Conservation (phyloP, 2,329 filamentous ascomycete species). For the Penicillium digitatum region DNA sequence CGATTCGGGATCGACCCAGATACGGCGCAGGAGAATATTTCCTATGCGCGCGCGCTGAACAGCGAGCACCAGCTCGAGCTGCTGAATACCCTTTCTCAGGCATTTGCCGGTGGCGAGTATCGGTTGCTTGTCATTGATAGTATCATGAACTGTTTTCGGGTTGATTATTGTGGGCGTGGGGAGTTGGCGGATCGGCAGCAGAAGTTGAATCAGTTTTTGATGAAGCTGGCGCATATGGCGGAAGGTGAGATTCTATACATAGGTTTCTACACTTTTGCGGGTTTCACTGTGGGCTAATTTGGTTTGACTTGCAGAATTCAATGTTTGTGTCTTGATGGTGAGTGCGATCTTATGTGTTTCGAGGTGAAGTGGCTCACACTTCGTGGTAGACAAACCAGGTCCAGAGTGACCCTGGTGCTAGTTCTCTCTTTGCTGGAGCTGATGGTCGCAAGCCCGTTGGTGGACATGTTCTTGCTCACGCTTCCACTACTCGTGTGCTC, state of each 20-base stretch:
- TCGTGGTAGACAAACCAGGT: slow-evolving; percentile 62
- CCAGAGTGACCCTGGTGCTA: slow-evolving; percentile 66
- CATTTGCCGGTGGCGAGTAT: slow-evolving; percentile 61
- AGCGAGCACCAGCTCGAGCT: slow-evolving; percentile 64
- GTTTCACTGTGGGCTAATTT: slow-evolving; percentile 9
- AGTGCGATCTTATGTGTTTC: slow-evolving; percentile 3
- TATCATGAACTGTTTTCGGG: slow-evolving; percentile 66
- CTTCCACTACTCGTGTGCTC: slow-evolving; percentile 62
- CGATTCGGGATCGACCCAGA: slow-evolving; percentile 60
- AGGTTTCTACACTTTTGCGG: background rate
- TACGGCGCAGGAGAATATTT: slow-evolving; percentile 62
- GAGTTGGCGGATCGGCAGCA: slow-evolving; percentile 66
- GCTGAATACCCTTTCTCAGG: slow-evolving; percentile 57
- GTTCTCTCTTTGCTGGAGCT: slow-evolving; percentile 62
- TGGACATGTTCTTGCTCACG: slow-evolving; percentile 66
- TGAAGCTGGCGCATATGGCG: slow-evolving; percentile 61
- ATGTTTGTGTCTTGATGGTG: slow-evolving; percentile 61
- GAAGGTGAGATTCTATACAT: slow-evolving; percentile 45
- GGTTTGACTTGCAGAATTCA: slow-evolving; percentile 53
- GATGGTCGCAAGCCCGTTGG: slow-evolving; percentile 65
- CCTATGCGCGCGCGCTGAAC: slow-evolving; percentile 61
- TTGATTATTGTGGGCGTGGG: slow-evolving; percentile 63
- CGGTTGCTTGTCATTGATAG: slow-evolving; percentile 65
- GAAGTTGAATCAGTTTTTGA: slow-evolving; percentile 63
- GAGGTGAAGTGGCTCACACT: slow-evolving; percentile 5